Conservation (phyloP, 202 grass and related monocot genomes). For the Zoysia matrella region DNA sequence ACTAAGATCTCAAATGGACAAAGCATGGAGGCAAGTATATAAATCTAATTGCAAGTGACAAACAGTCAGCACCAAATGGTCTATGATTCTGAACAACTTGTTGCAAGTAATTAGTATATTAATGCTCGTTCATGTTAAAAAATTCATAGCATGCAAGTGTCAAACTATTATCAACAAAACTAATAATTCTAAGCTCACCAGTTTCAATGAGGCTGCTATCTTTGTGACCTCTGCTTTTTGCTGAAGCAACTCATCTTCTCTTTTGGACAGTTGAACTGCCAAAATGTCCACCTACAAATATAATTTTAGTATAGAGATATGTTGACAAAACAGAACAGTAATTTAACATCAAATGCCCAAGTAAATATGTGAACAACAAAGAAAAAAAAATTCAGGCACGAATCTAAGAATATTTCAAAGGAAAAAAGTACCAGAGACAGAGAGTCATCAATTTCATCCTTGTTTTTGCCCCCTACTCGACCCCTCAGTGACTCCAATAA, state of each 20-base stretch:
- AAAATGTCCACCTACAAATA: slow-evolving; percentile 69
- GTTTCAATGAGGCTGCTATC: slow-evolving; percentile 77
- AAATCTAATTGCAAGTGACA: neutral
- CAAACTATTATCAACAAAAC: neutral
- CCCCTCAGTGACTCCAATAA: slow-evolving; percentile 64
- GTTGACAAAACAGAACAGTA: neutral
- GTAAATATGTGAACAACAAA: slow-evolving; percentile 14
- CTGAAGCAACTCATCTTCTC: slow-evolving; percentile 86
- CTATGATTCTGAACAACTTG: neutral
- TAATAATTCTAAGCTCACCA: slow-evolving; percentile 48
- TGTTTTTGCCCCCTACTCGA: slow-evolving; percentile 61
- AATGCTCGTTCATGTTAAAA: slow-evolving; percentile 32
- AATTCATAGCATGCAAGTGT: slow-evolving; percentile 23
- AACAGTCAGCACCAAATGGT: too few relatives aligned
- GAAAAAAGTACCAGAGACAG: slow-evolving; percentile 71
- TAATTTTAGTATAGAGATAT: neutral
- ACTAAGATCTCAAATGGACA: neutral
- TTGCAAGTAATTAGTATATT: neutral
- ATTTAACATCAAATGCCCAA: slow-evolving; percentile 9
- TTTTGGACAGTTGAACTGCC: slow-evolving; percentile 71
- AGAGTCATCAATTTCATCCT: slow-evolving; percentile 72
- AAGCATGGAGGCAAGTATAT: neutral
- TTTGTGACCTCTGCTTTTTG: slow-evolving; percentile 84
- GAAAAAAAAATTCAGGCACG: neutral
- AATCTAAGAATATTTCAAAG: slow-evolving; percentile 31